phyloP scores from a whole-genome alignment of 2,329 filamentous ascomycete genomes.

The Claviceps monticola region DNA sequence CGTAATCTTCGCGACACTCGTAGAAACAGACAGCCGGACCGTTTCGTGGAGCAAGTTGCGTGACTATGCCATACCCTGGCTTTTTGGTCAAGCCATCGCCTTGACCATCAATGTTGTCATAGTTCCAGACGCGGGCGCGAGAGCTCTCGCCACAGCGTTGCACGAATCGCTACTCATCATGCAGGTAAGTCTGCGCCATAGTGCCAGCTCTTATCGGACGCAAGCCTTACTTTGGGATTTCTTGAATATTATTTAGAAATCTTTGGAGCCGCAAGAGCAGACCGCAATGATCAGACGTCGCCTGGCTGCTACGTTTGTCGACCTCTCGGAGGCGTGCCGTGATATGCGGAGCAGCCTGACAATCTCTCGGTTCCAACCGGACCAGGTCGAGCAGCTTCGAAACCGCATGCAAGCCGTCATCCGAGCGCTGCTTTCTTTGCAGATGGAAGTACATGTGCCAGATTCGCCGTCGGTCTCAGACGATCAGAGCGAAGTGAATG shows the following conservation, averaged over 20 bases:
- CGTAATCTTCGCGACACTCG: constrained; percentile 38
- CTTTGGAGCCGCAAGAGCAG: constrained; percentile 16
- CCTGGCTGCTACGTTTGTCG: constrained; percentile 38
- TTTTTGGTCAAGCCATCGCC: constrained; percentile 39
- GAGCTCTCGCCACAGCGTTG: constrained; percentile 33
- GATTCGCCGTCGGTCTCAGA: constrained; percentile 13
- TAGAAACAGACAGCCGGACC: constrained; percentile 27
- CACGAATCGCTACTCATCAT: constrained; percentile 33
- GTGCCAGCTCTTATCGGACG: not conserved
- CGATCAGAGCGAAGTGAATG: constrained; percentile 7
- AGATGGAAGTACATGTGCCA: constrained; percentile 33
- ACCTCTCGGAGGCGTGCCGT: constrained; percentile 40
- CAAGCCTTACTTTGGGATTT: not conserved
- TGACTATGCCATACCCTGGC: constrained; percentile 41
- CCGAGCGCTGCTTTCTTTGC: constrained; percentile 37
- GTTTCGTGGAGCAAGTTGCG: constrained; percentile 37
- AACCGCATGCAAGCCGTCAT: constrained; percentile 43
- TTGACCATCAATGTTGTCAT: constrained; percentile 33
- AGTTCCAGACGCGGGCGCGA: constrained; percentile 41
- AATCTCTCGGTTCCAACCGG: constrained; percentile 35
- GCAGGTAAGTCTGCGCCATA: constrained; percentile 19
- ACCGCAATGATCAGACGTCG: constrained; percentile 24
- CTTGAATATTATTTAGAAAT: constrained; percentile 14
- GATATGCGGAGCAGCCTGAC: constrained; percentile 45
- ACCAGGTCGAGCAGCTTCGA: constrained; percentile 34